A percentile compares a stretch with the other conserved stretches of the same genome.
phyloP scores from a whole-genome alignment of 2,329 filamentous ascomycete species.

The Fusarium subtropicale region DNA sequence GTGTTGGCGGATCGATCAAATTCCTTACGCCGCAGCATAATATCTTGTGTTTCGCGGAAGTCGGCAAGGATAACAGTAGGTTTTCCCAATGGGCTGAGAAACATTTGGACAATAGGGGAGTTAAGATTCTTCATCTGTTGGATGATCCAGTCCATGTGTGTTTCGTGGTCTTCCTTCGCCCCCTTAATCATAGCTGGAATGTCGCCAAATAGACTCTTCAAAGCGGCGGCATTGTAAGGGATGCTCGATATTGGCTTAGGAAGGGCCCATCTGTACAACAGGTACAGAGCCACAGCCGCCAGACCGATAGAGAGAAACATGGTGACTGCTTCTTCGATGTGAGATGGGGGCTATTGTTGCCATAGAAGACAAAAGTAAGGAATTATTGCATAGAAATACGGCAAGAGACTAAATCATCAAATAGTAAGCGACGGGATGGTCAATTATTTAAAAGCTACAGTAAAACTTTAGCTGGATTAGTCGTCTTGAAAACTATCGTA shows the following conservation, averaged over 20 bases:
- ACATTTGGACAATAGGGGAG: background rate
- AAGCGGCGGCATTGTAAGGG: background rate
- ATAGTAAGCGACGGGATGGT: background rate
- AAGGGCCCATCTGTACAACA: background rate
- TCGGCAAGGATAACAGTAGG: background rate
- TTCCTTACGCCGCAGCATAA: background rate
- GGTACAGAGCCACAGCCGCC: accelerated
- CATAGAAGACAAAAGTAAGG: accelerated
- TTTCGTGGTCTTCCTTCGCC: background rate
- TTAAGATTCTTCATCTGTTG: background rate
- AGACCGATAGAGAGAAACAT: background rate
- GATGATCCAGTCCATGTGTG: background rate
- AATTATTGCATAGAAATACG: background rate
- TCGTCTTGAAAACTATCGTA: accelerated
- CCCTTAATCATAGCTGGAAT: background rate
- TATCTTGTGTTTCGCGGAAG: background rate
- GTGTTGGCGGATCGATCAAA: background rate
- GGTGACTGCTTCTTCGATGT: background rate
- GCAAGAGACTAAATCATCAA: background rate
- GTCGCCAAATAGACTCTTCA: background rate
- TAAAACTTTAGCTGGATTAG: too few species aligned
- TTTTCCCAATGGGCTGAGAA: background rate
- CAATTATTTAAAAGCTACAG: background rate
- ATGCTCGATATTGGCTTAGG: background rate
- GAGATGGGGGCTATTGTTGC: accelerated